phyloP scores from a whole-genome alignment of 768 basidiomycete species.

The Clitopilus hobsonii region DNA sequence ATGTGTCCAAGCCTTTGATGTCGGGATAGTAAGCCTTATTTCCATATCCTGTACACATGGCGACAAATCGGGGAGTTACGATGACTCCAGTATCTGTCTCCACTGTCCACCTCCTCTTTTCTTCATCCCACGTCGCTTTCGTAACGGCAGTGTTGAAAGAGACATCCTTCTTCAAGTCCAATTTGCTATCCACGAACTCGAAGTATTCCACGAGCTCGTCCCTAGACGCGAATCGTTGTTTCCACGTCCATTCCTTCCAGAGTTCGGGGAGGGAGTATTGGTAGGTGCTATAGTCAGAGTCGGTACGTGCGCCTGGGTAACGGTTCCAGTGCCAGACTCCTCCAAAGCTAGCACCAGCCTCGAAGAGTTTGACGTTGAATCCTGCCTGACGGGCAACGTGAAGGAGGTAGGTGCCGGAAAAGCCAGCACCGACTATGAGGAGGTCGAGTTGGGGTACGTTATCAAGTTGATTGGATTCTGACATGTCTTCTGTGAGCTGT shows the following conservation, averaged over 20 bases:
- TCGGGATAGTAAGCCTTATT: conserved; percentile 8
- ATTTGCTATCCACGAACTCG: conserved; percentile 10
- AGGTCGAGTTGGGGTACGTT: neutral
- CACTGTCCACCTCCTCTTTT: conserved; percentile 9
- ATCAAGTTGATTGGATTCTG: no score
- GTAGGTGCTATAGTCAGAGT: conserved; percentile 11
- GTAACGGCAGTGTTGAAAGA: conserved; percentile 10
- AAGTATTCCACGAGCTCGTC: conserved; percentile 11
- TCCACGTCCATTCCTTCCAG: conserved; percentile 6
- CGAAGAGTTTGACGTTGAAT: conserved; percentile 8
- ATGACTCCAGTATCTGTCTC: conserved; percentile 3
- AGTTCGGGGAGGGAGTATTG: conserved; percentile 10
- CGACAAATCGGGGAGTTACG: conserved; percentile 7
- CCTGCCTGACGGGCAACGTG: conserved; percentile 8
- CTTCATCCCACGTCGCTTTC: conserved; percentile 8
- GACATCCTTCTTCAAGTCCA: conserved; percentile 8
- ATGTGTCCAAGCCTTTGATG: conserved; percentile 8
- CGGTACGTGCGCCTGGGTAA: conserved; percentile 11
- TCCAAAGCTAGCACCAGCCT: conserved; percentile 10
- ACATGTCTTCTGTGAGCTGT: no score
- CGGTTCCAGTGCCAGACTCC: conserved; percentile 13
- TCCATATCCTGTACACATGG: conserved; percentile 12
- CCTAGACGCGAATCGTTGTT: conserved; percentile 6
- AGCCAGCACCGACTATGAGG: conserved; percentile 8
- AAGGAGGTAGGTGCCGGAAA: conserved; percentile 5